These are phyloP conservation scores for Neofusicoccum parvum DNA, from an alignment of 2,329 filamentous ascomycete species.

Conservation along the genomic window DNA sequence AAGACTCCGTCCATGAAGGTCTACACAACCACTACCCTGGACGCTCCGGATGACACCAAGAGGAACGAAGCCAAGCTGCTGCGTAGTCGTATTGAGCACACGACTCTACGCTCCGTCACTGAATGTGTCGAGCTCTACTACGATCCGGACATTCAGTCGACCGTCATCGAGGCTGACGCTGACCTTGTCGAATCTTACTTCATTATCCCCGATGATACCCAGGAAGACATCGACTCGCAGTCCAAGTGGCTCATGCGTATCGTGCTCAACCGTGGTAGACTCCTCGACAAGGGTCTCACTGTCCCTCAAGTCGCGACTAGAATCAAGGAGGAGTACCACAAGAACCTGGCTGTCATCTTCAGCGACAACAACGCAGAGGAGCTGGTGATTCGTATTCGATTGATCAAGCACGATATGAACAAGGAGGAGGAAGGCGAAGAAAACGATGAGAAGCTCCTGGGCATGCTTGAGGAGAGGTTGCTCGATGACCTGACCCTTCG, in stretches of 20 bases:
- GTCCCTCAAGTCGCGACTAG: conserved; percentile 88
- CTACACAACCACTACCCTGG: not conserved
- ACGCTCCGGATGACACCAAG: conserved; percentile 66
- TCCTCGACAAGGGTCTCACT: conserved; percentile 90
- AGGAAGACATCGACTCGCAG: conserved; percentile 63
- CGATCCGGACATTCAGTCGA: conserved; percentile 84
- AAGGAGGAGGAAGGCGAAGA: conserved; percentile 81
- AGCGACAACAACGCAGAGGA: conserved; percentile 97
- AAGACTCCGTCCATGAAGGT: conserved; percentile 98
- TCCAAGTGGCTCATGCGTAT: conserved; percentile 96
- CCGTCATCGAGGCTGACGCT: conserved; percentile 81
- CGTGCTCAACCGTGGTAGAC: conserved; percentile 86
- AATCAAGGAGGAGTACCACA: conserved; percentile 86
- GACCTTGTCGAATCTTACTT: conserved; percentile 98
- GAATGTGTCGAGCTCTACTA: conserved; percentile 96
- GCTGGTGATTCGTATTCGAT: conserved; percentile 89
- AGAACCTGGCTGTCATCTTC: conserved; percentile 88
- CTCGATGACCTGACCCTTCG: conserved; percentile 89
- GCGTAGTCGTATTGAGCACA: conserved; percentile 90
- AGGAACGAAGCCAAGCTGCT: conserved; percentile 78
- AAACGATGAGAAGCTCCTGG: conserved; percentile 72
- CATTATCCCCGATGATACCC: conserved; percentile 84
- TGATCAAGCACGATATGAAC: conserved; percentile 61
- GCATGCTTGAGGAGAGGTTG: conserved; percentile 83
- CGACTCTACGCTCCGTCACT: conserved; percentile 87